These are phyloP conservation scores for Fusarium devonianum DNA, from an alignment of 2,329 filamentous ascomycete species.

Conservation along the genomic window DNA sequence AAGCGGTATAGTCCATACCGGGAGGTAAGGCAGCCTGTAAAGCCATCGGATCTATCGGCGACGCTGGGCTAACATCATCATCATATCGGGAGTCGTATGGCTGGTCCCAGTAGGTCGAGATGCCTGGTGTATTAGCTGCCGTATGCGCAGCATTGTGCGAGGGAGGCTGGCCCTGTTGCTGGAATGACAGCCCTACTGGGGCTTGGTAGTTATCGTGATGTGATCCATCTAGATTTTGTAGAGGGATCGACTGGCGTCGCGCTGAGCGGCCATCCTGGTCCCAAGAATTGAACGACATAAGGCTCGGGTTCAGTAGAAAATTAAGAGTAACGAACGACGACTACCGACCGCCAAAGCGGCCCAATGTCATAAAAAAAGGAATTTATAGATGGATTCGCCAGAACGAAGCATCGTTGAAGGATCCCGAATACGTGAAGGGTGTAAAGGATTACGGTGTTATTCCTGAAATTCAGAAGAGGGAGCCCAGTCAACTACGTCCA, in stretches of 20 bases:
- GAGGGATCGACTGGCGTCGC: slow-evolving; percentile 67
- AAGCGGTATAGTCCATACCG: slow-evolving; percentile 50
- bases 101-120: slow-evolving; percentile 63
- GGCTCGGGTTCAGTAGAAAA: slow-evolving; percentile 11
- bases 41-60: slow-evolving; percentile 61
- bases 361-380: slow-evolving; percentile 32
- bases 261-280: slow-evolving; percentile 38
- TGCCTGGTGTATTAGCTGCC: slow-evolving; percentile 49
- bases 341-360: slow-evolving; percentile 33
- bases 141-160: slow-evolving; percentile 25
- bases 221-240: slow-evolving; percentile 64
- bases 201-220: slow-evolving; percentile 20
- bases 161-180: slow-evolving; percentile 16
- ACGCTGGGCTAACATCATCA: slow-evolving; percentile 50
- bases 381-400: slow-evolving; percentile 10
- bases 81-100: slow-evolving; percentile 51
- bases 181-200: slow-evolving; percentile 14
- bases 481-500: slow-evolving; percentile 23
- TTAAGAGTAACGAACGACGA: slow-evolving; percentile 15
- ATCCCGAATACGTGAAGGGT: slow-evolving; percentile 10
- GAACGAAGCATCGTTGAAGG: slow-evolving; percentile 33
- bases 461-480: slow-evolving; percentile 23
- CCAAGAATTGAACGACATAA: slow-evolving; percentile 45
- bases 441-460: slow-evolving; percentile 26
- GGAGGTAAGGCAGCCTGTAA: slow-evolving; percentile 64